Percentiles rank a stretch among this genome's conserved stretches.
Evolutionary conservation across 495 filamentous ascomycete genomes (phyloP).

Genomic region (Penicillium flavigenum): DNA sequence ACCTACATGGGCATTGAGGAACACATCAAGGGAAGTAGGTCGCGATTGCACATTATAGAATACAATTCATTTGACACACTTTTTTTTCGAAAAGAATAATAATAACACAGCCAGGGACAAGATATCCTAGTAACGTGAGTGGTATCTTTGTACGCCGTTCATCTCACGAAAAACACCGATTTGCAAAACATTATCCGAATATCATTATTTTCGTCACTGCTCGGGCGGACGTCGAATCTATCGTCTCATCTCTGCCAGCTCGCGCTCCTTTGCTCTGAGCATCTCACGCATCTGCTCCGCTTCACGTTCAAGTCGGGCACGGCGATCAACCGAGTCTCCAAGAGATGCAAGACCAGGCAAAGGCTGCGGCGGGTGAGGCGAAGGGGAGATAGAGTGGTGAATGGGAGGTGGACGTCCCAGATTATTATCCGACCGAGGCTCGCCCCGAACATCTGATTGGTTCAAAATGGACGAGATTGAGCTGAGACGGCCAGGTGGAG

Average conservation of each 20-base stretch:
- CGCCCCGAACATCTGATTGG: conserved; percentile 39
- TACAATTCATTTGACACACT: conserved; percentile 28
- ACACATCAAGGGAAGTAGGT: background rate
- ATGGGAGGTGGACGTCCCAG: conserved; percentile 34
- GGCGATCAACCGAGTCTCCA: conserved; percentile 61
- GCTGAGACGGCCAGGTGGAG: conserved; percentile 57
- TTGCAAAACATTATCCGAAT: conserved; percentile 16
- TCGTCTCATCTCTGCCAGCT: conserved; percentile 65
- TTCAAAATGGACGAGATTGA: conserved; percentile 84
- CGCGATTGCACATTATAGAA: conserved; percentile 18
- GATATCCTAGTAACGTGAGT: conserved; percentile 25
- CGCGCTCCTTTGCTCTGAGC: conserved; percentile 73
- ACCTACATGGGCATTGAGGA: background rate
- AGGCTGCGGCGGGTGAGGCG: conserved; percentile 30
- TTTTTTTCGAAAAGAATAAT: conserved; percentile 10
- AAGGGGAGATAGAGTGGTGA: conserved; percentile 33
- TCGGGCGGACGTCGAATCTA: conserved; percentile 17
- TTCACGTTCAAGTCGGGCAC: conserved; percentile 68
- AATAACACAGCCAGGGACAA: conserved; percentile 22
- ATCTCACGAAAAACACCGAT: conserved; percentile 20
- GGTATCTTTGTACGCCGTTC: conserved; percentile 35
- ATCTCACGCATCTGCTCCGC: conserved; percentile 73
- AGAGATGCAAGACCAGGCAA: conserved; percentile 46
- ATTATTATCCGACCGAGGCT: conserved; percentile 52
- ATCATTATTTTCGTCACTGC: conserved; percentile 29